Percentiles rank a stretch among this genome's conserved stretches.
phyloP scores from a whole-genome alignment of 495 filamentous ascomycete genomes.

The Lophiotrema nucula region DNA sequence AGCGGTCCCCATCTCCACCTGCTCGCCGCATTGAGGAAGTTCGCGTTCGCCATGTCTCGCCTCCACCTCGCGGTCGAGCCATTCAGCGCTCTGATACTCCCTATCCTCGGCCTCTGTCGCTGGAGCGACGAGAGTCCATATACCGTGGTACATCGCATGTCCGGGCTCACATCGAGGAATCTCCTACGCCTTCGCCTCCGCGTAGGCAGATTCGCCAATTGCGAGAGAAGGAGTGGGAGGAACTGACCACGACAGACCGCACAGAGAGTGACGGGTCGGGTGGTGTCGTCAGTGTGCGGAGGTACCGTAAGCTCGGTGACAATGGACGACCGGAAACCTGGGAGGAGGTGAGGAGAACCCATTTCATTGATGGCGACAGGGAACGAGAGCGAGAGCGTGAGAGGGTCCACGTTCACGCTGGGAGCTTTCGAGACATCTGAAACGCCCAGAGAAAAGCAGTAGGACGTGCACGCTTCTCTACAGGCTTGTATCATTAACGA shows the following conservation, averaged over 20 bases:
- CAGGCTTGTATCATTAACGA: no score
- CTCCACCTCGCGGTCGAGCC: not conserved
- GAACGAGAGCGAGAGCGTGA: not conserved
- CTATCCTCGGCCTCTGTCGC: not conserved
- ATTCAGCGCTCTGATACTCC: not conserved
- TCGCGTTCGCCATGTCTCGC: slow-evolving; percentile 2
- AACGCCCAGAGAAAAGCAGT: no score
- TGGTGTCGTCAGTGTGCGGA: slow-evolving; percentile 18
- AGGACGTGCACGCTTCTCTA: no score
- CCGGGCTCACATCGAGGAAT: no score
- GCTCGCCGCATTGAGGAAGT: not conserved
- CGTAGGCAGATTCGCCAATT: not conserved
- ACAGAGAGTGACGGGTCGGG: slow-evolving; percentile 8
- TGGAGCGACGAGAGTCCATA: not conserved
- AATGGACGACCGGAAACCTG: slow-evolving; percentile 15
- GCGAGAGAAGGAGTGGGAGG: slow-evolving; percentile 14
- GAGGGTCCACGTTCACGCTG: no score
- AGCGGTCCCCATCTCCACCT: slow-evolving; percentile 6
- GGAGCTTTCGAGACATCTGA: no score
- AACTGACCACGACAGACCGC: slow-evolving; percentile 14
- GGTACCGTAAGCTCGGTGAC: slow-evolving; percentile 18
- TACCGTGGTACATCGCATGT: not conserved
- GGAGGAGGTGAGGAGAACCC: slow-evolving; percentile 21
- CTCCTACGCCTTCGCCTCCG: not conserved
- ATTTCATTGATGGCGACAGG: not conserved